phyloP scores from a whole-genome alignment of 1,284 basidiomycete species.

The Apiotrichum siamense region DNA sequence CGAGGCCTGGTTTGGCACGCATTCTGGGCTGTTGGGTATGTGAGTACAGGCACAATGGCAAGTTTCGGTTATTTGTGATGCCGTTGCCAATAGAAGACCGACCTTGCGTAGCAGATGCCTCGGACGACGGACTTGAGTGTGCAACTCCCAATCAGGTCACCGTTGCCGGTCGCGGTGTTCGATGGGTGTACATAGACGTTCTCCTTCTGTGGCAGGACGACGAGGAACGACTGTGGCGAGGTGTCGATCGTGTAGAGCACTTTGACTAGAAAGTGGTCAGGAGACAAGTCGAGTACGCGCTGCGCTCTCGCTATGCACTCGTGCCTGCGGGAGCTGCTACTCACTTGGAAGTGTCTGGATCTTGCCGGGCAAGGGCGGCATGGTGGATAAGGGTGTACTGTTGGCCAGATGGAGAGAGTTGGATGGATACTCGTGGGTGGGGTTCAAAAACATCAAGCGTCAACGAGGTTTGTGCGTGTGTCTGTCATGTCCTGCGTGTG shows the following conservation, averaged over 20 bases:
- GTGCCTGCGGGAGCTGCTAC: neutral
- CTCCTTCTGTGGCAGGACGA: conserved; percentile 31
- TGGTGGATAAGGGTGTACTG: conserved; percentile 4
- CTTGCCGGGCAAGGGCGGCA: conserved; percentile 41
- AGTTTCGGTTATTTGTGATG: no score
- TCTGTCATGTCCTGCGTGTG: neutral
- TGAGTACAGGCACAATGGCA: neutral
- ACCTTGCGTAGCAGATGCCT: conserved; percentile 43
- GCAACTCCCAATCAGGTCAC: conserved; percentile 27
- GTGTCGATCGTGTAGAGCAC: conserved; percentile 41
- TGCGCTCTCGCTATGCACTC: neutral
- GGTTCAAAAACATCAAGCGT: neutral
- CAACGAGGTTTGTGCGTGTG: no score
- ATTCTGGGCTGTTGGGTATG: conserved; percentile 33
- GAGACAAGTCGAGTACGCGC: neutral
- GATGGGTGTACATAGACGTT: conserved; percentile 37
- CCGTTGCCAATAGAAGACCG: neutral
- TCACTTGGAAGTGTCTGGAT: conserved; percentile 38
- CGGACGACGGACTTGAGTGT: conserved; percentile 32
- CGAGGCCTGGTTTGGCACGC: conserved; percentile 28
- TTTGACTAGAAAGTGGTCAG: conserved; percentile 27
- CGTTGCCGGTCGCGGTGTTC: neutral
- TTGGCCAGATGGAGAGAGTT: no score
- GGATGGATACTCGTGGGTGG: neutral
- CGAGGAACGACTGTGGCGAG: conserved; percentile 37